phyloP scores from a whole-genome alignment of 2,329 filamentous ascomycete genomes.

The Colletotrichum karsti region DNA sequence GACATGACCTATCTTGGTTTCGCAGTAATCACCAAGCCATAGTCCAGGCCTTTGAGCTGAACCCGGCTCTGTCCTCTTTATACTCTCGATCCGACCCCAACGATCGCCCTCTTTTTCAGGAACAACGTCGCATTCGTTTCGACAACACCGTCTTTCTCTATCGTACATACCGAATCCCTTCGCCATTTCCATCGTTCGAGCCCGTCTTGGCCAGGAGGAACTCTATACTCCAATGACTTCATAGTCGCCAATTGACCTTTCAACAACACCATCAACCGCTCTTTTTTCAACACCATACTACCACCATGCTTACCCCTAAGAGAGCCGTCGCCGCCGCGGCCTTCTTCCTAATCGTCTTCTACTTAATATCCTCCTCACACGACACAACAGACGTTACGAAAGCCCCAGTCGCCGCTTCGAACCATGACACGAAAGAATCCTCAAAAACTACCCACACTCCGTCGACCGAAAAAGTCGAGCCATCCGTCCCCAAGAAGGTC shows the following conservation, averaged over 20 bases:
- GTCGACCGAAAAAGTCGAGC: slow-evolving; percentile 7
- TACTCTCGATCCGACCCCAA: slow-evolving; percentile 5
- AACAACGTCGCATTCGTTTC: slow-evolving; percentile 14
- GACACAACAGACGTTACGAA: slow-evolving; percentile 34
- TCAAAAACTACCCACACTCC: not conserved
- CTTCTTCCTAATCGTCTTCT: slow-evolving; percentile 74
- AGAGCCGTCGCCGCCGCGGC: slow-evolving; percentile 78
- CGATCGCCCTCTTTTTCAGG: not conserved
- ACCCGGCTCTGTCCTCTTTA: not conserved
- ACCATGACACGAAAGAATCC: slow-evolving; percentile 19
- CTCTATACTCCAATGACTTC: not conserved
- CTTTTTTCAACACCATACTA: not conserved
- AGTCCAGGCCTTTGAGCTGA: not conserved
- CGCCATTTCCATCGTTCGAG: not conserved
- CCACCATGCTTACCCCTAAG: slow-evolving; percentile 79
- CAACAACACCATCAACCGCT: not conserved
- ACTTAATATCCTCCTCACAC: slow-evolving; percentile 73
- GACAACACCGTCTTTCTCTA: not conserved
- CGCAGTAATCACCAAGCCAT: slow-evolving; percentile 1
- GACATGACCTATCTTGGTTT: slow-evolving; percentile 17
- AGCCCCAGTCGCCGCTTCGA: slow-evolving; percentile 32
- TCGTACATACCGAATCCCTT: not conserved
- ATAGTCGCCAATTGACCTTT: not conserved
- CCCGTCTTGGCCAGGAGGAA: not conserved
- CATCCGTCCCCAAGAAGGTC: slow-evolving; percentile 35